Conservation (phyloP, 1,284 basidiomycete species). For the Naganishia albida region DNA sequence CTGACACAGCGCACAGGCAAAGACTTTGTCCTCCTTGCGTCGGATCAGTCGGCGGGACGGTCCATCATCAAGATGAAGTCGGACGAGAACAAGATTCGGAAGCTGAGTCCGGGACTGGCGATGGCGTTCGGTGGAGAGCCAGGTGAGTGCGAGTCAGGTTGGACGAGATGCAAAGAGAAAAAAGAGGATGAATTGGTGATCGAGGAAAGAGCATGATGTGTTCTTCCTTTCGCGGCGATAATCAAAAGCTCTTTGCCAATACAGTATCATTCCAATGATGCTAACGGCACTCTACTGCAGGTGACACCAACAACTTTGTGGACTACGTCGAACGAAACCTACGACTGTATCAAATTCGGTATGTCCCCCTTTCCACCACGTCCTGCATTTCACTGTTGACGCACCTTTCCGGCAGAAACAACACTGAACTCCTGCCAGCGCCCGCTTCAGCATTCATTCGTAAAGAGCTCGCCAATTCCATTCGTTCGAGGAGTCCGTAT, state of each 20-base stretch:
- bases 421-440: constrained; percentile 81
- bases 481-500: constrained; percentile 86
- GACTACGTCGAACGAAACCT: constrained; percentile 96
- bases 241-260: constrained; percentile 3
- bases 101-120: constrained; percentile 75
- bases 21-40: constrained; percentile 85
- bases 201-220: no score
- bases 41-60: constrained; percentile 81
- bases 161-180: neutral
- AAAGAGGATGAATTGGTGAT: neutral
- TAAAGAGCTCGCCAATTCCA: constrained; percentile 79
- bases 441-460: constrained; percentile 95
- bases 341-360: constrained; percentile 92
- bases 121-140: constrained; percentile 96
- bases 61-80: constrained; percentile 97
- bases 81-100: constrained; percentile 95
- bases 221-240: neutral
- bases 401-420: constrained; percentile 55
- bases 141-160: constrained; percentile 59
- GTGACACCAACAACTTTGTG: constrained; percentile 95
- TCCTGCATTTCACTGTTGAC: neutral
- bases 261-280: neutral
- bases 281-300: constrained; percentile 53
- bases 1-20: constrained; percentile 65
- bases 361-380: constrained; percentile 37